Base-by-base conservation (phyloP, 106 monocot species). In the Gastrodia elata region DNA sequence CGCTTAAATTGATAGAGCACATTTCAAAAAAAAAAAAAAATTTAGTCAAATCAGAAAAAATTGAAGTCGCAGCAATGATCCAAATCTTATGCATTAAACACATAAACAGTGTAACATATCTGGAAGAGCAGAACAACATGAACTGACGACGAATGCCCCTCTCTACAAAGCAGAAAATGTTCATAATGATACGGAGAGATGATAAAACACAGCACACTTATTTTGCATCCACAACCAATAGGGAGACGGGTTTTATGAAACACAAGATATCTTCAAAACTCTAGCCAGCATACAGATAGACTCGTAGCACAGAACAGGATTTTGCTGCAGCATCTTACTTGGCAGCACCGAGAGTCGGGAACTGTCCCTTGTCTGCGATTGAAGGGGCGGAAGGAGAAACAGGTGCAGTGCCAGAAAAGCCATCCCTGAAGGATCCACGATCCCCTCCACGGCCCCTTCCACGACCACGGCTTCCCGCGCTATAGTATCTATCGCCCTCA, bases 331-430 rank as follows among this genome's bases (percentile, higher is more conserved):
- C 67, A 36, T 27, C 20, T 67, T 85, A 77, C 74, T 87, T 86
- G 65, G 78, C 87, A 75, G 78, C 87, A 75, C 91, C 86, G 8
- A 94, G 89, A 0, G 87, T 79, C 30, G 94, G 94, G 49, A 94
- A 94, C 64, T 94, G 89, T 5, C 76, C 78, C 68, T 84, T 82
- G 73, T 94, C 94, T 74, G 79, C 86, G 42, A 94, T 91, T 20
- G 83, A 55, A 16, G 86, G 91, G 8, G 86, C 83, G 11, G 77
- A 46, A 4, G 68, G 56, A 3, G 70, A 37, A 5, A 67, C 48
- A 15, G 73, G 0, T 7, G 34, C 33, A 4, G 74, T 40, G 8
- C 71, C 61, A 10, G 59, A 73, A 58, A 28, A 74, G 71, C 78
- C 77, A 64, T 83, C 89, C 16, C 87, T 65, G 58, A 75, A 79